Percentiles rank a stretch among this genome's conserved stretches.
Conservation (phyloP, 73 alveolate species). For the Urostyla sp. region DNA sequence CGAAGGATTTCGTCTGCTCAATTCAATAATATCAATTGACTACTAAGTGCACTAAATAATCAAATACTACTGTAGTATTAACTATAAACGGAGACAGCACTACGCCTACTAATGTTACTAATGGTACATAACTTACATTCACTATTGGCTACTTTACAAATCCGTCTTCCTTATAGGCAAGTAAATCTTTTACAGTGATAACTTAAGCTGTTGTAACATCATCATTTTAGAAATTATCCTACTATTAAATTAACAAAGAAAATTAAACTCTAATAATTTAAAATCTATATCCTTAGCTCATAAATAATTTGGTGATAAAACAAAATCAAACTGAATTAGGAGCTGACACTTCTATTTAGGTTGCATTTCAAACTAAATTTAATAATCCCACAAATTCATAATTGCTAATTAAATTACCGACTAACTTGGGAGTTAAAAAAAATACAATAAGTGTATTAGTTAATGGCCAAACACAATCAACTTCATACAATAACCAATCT, state of each 20-base stretch:
- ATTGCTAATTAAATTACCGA: not conserved
- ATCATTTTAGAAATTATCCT: not conserved
- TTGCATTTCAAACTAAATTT: not conserved
- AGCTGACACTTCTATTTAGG: not conserved
- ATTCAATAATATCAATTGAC: not conserved
- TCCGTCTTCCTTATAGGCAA: conserved; percentile 33
- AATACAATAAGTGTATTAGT: too few species aligned
- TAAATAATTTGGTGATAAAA: not conserved
- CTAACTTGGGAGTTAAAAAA: not conserved
- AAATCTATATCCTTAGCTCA: not conserved
- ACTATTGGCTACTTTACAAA: conserved; percentile 16
- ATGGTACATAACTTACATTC: conserved; percentile 36
- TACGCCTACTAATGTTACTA: not conserved
- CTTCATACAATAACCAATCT: too few species aligned
- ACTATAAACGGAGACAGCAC: not conserved
- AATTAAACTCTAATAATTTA: not conserved
- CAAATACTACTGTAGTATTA: conserved; percentile 3
- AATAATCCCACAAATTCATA: not conserved
- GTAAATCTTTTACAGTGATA: not conserved
- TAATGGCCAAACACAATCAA: too few species aligned
- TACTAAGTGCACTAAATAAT: not conserved
- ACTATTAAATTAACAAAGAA: conserved; percentile 30
- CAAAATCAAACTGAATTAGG: conserved; percentile 3
- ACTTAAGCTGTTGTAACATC: conserved; percentile 33
- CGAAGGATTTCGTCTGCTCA: not conserved